Percentiles rank a stretch among this genome's conserved stretches.
Conservation (phyloP, 257 asterid species). For the Nicotiana knightiana region DNA sequence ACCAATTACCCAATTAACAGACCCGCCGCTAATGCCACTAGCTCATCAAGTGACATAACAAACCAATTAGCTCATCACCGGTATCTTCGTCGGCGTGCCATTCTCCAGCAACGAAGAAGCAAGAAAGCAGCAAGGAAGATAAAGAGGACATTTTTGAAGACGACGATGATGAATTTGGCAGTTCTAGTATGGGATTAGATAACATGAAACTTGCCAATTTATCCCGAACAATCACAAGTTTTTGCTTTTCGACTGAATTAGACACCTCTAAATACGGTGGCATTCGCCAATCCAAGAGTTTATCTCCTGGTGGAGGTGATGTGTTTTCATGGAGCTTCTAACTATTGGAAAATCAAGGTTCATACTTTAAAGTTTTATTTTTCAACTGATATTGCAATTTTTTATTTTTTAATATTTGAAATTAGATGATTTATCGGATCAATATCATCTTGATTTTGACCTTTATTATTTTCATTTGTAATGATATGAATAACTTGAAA, state of each 20-base stretch:
- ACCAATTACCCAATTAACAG: too few relatives aligned
- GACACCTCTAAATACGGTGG: too few relatives aligned
- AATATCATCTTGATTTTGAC: neutral
- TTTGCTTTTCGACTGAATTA: neutral
- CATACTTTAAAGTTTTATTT: neutral
- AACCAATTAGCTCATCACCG: conserved; percentile 36
- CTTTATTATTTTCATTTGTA: neutral
- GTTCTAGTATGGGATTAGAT: conserved; percentile 17
- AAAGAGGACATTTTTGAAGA: conserved; percentile 30
- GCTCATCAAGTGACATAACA: conserved; percentile 28
- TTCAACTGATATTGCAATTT: neutral
- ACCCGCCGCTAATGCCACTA: too few relatives aligned
- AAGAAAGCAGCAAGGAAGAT: conserved; percentile 36
- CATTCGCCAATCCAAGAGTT: too few relatives aligned
- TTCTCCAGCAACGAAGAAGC: conserved; percentile 43
- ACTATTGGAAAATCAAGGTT: neutral
- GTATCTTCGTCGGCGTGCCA: conserved; percentile 28
- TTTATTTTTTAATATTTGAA: neutral
- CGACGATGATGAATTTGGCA: conserved; percentile 26
- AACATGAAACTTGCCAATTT: neutral
- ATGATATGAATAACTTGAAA: neutral
- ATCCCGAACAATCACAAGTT: neutral
- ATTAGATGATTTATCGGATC: neutral
- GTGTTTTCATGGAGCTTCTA: neutral
- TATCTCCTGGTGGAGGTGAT: neutral